These are phyloP conservation scores for Talaromyces sp. DNA, from an alignment of 2,329 filamentous ascomycete species.

Conservation along the genomic window DNA sequence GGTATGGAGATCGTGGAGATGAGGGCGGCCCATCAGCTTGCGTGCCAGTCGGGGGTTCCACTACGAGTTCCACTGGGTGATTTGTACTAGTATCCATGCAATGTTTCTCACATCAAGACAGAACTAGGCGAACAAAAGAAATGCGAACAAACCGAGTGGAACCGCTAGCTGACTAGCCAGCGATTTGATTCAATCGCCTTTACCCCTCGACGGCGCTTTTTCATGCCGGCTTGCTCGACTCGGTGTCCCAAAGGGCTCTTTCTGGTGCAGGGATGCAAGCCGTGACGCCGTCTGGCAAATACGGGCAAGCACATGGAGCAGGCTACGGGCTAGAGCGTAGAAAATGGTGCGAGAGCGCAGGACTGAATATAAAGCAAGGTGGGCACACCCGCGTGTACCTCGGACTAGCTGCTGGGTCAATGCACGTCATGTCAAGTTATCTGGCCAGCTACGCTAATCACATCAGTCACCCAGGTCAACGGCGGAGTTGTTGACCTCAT, in stretches of 20 bases:
- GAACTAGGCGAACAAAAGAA: background rate
- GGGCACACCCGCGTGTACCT: background rate
- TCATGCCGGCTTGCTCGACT: background rate
- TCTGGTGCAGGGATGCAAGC: background rate
- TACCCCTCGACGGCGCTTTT: background rate
- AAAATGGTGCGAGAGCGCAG: background rate
- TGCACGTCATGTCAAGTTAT: background rate
- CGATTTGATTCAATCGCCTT: background rate
- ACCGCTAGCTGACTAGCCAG: background rate
- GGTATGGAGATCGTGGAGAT: background rate
- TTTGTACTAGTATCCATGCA: background rate
- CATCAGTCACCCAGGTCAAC: background rate
- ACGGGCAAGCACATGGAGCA: background rate
- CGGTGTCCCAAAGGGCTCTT: background rate
- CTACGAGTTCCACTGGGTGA: background rate
- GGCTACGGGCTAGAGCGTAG: background rate
- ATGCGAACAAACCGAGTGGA: background rate
- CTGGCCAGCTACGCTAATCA: background rate
- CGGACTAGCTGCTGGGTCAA: background rate
- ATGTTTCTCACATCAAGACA: background rate
- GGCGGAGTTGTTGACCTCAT: background rate
- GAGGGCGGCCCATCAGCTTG: background rate
- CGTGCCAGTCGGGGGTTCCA: background rate
- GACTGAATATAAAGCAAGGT: background rate
- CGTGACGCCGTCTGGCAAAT: background rate